Conservation (phyloP, 768 basidiomycete species). For the Podaxis mareebaensis region DNA sequence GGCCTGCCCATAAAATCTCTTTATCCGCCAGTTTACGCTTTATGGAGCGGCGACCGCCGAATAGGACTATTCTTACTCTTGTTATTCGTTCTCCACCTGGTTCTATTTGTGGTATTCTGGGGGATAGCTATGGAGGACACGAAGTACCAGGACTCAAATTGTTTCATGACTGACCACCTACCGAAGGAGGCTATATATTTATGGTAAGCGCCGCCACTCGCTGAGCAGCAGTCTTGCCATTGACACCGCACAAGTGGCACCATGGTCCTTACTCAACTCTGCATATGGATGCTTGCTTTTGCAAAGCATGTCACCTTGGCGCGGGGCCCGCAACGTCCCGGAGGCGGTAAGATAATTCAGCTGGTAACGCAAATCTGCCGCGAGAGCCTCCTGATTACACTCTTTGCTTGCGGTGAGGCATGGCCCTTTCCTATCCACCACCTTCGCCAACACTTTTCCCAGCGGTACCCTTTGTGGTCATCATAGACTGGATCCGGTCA, state of each 20-base stretch:
- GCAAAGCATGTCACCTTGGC: not conserved
- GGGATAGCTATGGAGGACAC: not conserved
- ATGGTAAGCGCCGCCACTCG: not conserved
- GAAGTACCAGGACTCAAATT: not conserved
- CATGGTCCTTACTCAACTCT: not conserved
- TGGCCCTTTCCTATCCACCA: not conserved
- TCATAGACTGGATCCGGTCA: not conserved
- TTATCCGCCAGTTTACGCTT: not conserved
- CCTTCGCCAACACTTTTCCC: not conserved
- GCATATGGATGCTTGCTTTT: not conserved
- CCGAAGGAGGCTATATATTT: not conserved
- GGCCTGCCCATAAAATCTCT: not conserved
- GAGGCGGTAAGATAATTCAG: not conserved
- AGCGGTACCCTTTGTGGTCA: not conserved
- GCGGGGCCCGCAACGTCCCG: not conserved
- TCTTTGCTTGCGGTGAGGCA: constrained; percentile 3
- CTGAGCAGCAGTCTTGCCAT: not conserved
- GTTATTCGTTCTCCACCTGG: not conserved
- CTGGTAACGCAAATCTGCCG: not conserved
- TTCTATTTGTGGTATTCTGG: not conserved
- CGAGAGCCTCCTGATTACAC: not conserved
- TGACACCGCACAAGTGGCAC: not conserved
- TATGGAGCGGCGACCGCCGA: not conserved
- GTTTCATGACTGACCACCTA: not conserved
- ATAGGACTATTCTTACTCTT: not conserved